Evolutionary conservation across 768 basidiomycete species (phyloP).

Genomic region (Mycena indigotica): DNA sequence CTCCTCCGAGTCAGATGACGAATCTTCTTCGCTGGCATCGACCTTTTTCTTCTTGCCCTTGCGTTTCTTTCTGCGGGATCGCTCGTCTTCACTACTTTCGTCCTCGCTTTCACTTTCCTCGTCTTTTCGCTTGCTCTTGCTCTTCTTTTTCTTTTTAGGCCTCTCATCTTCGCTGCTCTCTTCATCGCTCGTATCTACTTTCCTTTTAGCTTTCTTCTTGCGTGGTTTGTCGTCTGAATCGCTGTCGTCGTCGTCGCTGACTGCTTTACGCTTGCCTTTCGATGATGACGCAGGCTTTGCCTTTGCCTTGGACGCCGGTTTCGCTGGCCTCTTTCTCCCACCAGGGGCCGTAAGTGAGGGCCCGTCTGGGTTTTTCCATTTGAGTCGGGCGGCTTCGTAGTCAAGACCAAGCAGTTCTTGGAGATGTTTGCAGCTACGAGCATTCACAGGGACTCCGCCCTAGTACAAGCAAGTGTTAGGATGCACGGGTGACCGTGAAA

Average conservation of each 20-base stretch:
- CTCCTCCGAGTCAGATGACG: not conserved
- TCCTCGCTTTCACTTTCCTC: slow-evolving; percentile 4
- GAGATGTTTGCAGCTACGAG: slow-evolving; percentile 44
- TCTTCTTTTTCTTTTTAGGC: slow-evolving; percentile 1
- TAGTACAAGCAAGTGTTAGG: slow-evolving; percentile 8
- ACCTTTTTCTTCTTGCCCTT: not conserved
- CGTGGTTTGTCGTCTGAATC: slow-evolving; percentile 29
- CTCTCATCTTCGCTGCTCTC: not conserved
- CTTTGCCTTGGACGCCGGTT: slow-evolving; percentile 20
- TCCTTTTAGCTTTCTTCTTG: slow-evolving; percentile 26
- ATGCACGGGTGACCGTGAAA: slow-evolving; percentile 1
- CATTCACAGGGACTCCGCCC: slow-evolving; percentile 38
- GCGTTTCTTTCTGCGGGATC: not conserved
- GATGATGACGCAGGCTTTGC: slow-evolving; percentile 12
- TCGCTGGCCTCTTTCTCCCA: slow-evolving; percentile 14
- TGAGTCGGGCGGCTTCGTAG: slow-evolving; percentile 41
- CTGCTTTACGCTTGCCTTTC: slow-evolving; percentile 27
- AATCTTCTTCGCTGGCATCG: not conserved
- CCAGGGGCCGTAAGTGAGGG: slow-evolving; percentile 17
- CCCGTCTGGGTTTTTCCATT: slow-evolving; percentile 40
- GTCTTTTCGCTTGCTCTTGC: slow-evolving; percentile 3
- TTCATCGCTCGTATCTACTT: not conserved
- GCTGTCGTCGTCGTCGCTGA: slow-evolving; percentile 30
- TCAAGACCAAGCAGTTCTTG: slow-evolving; percentile 37
- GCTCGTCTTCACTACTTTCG: slow-evolving; percentile 24